Base-by-base conservation (phyloP, 23 red algal species). In the Gracilaria vermiculophylla region DNA sequence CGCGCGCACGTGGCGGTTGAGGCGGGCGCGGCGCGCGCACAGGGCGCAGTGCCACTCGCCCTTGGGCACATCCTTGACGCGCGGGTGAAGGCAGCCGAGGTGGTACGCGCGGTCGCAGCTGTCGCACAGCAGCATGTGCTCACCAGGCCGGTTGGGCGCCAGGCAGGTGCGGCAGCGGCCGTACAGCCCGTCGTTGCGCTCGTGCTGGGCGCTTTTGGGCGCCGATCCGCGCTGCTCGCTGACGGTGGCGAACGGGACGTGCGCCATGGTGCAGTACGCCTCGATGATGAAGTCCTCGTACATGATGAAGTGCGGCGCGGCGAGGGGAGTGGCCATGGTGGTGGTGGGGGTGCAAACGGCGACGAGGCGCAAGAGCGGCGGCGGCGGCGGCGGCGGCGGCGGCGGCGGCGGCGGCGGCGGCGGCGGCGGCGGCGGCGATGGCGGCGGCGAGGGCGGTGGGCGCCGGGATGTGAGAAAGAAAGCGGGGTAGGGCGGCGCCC, bases 221-320 rank as follows among this genome's bases (percentile, higher is more conserved):
- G 51, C 32, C 19, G 37, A 45, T 32, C 58, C 40, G n/a, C 58
- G 81, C 39, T 65, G 81, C 58, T 65, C 44, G 20, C 58, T 58
- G 5, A 70, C 43, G 33, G 62, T 70, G 44, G 62, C 61, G 48
- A 69, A 85, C 19, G 81, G 81, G 17, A 66, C 62, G 36, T 70
- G 36, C n/a, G 58, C 36, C 1, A 85, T 85, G 81, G 39, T n/a
- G 19, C n/a, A 17, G 81, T 85, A 85, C 20, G 81, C 64, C 81
- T 85, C 81, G 61, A 85, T 71, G 15, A 85, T 17, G 47, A 69
- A 85, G 62, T 53, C 81, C 62, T 71, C 81, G 61, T 67, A 41
- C 36, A 85, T 36, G 37, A 85, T 19, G 37, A 54, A 29, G 10
- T 69, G 62, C 20, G 81, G 81, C 5, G 56, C 52, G 78, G 52